These are phyloP conservation scores for Teratosphaeria gauchensis DNA, from an alignment of 2,329 filamentous ascomycete species.

Conservation along the genomic window DNA sequence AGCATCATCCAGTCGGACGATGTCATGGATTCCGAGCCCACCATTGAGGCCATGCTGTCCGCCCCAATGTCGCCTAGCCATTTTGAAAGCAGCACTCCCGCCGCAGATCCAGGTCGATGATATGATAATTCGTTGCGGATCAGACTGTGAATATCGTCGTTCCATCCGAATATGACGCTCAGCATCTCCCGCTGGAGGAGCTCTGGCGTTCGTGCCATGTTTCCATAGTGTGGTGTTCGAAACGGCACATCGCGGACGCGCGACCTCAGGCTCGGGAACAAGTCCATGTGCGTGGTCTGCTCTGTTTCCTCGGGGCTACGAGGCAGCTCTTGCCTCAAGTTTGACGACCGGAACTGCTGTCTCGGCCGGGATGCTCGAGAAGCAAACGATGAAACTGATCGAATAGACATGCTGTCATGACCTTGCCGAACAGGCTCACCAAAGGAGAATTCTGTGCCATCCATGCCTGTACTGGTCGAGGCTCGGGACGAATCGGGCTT, in stretches of 20 bases:
- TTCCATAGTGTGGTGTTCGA: conserved; percentile 52
- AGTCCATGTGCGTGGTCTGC: conserved; percentile 52
- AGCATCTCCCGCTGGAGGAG: conserved; percentile 86
- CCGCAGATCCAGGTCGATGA: conserved; percentile 63
- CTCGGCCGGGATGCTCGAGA: conserved; percentile 20
- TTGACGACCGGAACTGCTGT: conserved; percentile 43
- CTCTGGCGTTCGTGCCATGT: conserved; percentile 44
- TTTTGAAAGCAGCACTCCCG: conserved; percentile 73
- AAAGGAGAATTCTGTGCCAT: conserved; percentile 31
- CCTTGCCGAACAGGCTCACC: conserved; percentile 18
- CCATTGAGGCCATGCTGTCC: conserved; percentile 68
- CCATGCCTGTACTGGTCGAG: conserved; percentile 22
- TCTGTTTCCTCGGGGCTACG: conserved; percentile 63
- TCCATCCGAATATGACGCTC: conserved; percentile 89
- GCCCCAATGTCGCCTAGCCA: conserved; percentile 83
- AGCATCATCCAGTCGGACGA: conserved; percentile 96
- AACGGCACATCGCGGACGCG: conserved; percentile 77
- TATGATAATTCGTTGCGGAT: conserved; percentile 74
- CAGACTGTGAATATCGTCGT: conserved; percentile 69
- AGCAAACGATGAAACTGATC: conserved; percentile 42
- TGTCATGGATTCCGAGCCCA: conserved; percentile 73
- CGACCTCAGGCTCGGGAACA: conserved; percentile 78
- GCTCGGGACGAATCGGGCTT: conserved; percentile 30
- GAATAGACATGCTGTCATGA: conserved; percentile 32
- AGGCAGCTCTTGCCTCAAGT: conserved; percentile 69